Conservation (phyloP, 2,329 filamentous ascomycete species). For the Byssoonygena ceratinophila region DNA sequence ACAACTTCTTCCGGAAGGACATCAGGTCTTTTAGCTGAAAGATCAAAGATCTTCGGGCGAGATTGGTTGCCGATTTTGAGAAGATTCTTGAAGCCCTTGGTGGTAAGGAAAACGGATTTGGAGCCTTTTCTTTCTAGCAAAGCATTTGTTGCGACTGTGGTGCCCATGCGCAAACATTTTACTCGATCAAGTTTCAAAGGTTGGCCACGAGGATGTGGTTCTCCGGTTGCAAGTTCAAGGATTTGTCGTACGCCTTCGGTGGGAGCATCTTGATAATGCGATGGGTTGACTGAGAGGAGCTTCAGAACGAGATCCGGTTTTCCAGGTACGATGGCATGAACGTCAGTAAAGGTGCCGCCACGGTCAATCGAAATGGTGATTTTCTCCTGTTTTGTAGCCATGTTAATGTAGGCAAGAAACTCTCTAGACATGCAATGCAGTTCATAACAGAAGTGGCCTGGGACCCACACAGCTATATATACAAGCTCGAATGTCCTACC, state of each 20-base stretch:
- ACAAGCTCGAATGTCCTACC: background rate
- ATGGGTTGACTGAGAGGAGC: slow-evolving; percentile 24
- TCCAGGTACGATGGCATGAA: slow-evolving; percentile 21
- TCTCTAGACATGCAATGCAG: background rate
- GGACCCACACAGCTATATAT: background rate
- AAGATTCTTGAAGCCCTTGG: slow-evolving; percentile 77
- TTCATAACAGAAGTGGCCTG: background rate
- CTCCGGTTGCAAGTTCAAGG: slow-evolving; percentile 40
- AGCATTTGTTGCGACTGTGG: slow-evolving; percentile 85
- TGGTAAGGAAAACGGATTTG: slow-evolving; percentile 75
- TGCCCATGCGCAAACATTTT: slow-evolving; percentile 70
- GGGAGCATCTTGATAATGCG: slow-evolving; percentile 43
- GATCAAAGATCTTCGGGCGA: slow-evolving; percentile 78
- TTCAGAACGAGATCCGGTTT: slow-evolving; percentile 24
- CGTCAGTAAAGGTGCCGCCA: slow-evolving; percentile 37
- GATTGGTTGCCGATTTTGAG: slow-evolving; percentile 84
- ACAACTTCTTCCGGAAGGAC: slow-evolving; percentile 74
- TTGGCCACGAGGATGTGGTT: slow-evolving; percentile 27
- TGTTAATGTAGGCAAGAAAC: background rate
- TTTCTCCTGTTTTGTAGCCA: background rate
- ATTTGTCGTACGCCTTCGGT: slow-evolving; percentile 72
- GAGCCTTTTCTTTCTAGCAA: slow-evolving; percentile 83
- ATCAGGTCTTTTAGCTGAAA: slow-evolving; percentile 75
- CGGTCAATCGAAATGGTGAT: slow-evolving; percentile 17
- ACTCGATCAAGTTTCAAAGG: slow-evolving; percentile 30